A percentile compares a stretch with the other conserved stretches of the same genome.
These are phyloP conservation scores for Lodderomyces margitis DNA, from an alignment of 1,139 yeast genomes.

Conservation along the genomic window DNA sequence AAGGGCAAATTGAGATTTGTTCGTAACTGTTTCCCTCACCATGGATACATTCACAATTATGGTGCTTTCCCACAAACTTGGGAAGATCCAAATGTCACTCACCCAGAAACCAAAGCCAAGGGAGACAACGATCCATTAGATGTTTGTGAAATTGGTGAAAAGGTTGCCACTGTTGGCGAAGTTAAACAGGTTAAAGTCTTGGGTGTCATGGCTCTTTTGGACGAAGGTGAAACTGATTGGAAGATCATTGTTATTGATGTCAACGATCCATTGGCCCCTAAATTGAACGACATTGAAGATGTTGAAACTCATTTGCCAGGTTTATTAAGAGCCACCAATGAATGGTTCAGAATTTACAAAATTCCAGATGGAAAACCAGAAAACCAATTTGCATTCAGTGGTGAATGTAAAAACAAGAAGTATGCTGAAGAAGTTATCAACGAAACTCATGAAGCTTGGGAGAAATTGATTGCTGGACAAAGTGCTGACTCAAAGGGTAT, in stretches of 20 bases:
- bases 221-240: conserved; percentile 99
- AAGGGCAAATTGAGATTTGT: conserved; percentile 86
- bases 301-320: conserved; percentile 85
- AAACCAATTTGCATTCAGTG: conserved; percentile 83
- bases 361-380: conserved; percentile 91
- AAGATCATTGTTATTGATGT: conserved; percentile 84
- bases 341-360: conserved; percentile 95
- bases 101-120: conserved; percentile 75
- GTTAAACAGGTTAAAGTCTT: conserved; percentile 82
- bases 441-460: conserved; percentile 84
- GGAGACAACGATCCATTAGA: conserved; percentile 98
- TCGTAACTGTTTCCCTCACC: conserved; percentile 92
- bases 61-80: conserved; percentile 99
- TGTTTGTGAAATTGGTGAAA: conserved; percentile 89
- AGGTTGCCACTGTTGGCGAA: conserved; percentile 67
- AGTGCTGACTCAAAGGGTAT: conserved; percentile 50
- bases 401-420: conserved; percentile 68
- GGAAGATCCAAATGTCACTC: conserved; percentile 66
- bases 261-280: conserved; percentile 74
- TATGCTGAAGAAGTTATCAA: conserved; percentile 69
- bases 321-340: conserved; percentile 75
- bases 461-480: conserved; percentile 57
- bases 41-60: conserved; percentile 93
- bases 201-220: conserved; percentile 91
- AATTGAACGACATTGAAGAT: conserved; percentile 77